Base-by-base conservation (phyloP, 345 rosid species). In the Lagerstroemia speciosa region DNA sequence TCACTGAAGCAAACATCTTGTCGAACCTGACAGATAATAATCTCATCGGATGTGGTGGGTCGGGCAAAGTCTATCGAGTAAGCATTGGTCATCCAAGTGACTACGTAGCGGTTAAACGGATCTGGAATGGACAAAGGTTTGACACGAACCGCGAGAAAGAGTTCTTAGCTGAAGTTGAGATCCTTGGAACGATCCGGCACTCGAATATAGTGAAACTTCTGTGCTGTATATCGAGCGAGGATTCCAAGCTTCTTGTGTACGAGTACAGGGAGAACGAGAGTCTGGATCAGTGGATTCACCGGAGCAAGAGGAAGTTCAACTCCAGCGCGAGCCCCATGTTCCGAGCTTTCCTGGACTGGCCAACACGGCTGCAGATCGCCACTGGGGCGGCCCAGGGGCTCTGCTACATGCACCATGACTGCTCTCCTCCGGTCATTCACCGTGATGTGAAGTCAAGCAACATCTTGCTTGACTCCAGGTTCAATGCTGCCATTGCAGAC, bases 391-490 rank as follows among this genome's bases (percentile, higher is more conserved):
- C 97, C 8, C 87, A 79, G 71, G 97, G 97, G 31, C 85, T 93
- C 62, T 82, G 86, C 72, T 87, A 93, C 61, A 93, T 93, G 96
- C 98, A 93, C 81, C 93, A 85, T 30, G 91, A 83, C 38, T 90
- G 91, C 62, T 73, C 81, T 37, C 87, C 89, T 0, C 87, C 93
- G 2, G 84, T 93, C 64, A 81, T 91, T 53, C 98, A 93, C 65
- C 83, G 98, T 15, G 98, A 93, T 22, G 83, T 93, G 31, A 93
- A 93, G 80, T 90, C 97, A 0, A 93, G 98, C 73, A 93, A 93
- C 61, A 87, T 93, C 69, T 63, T 90, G 77, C 70, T 93, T 50
- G 97, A 93, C 74, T 89, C 85, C 33, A 83, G 80, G 68, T 90
- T 89, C 77, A 78, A 82, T 53, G 88, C 98, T 6, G 83, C 78